Evolutionary conservation across 805 yeast species (phyloP), one percentile per base, ranked within the genome.

Genomic region (Kurtzmaniella fragi): DNA sequence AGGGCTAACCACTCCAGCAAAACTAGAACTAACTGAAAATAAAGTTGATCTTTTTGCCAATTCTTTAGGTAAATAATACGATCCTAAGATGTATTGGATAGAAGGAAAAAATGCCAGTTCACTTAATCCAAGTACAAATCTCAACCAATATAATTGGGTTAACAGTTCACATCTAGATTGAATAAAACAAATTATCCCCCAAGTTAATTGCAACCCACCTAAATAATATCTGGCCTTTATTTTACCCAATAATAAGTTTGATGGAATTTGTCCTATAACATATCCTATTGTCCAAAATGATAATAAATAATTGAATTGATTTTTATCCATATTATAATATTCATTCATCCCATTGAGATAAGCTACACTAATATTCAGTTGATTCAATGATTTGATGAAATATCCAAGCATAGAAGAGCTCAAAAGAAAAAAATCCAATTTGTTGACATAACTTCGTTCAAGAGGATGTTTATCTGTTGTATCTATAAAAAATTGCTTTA

Each of bases 341-440:
- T 67, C 71, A 37, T 59, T 52, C 73, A 64, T 48, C 10, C 71
- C 73, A 39, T 63, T 66, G 32, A 68, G 52, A 42, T 64, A 67
- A 0, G 73, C 71, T 1, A 64, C 64, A 29, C 60, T 54, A 25
- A 67, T 46, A 45, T 67, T 67, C 33, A 45, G 47, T 45, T 56
- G 67, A 44, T 67, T 59, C 47, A 67, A 48, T 16, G 55, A 61
- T 49, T 67, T 67, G 47, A 65, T 59, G 44, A 65, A 67, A 47
- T 66, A 67, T 2, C 75, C 75, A 39, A 77, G 54, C 47, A 77
- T 70, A 0, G 80, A 64, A 47, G 73, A 74, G 28, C 64, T 59
- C 13, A 77, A 67, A 38, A 81, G 58, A 14, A 75, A 45, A 5
- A 76, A 37, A 46, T 82, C 88, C 26, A 81, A 53, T 52, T 82